These are phyloP conservation scores for Diaporthe ilicicola DNA, from an alignment of 2,329 filamentous ascomycete species.

Conservation along the genomic window DNA sequence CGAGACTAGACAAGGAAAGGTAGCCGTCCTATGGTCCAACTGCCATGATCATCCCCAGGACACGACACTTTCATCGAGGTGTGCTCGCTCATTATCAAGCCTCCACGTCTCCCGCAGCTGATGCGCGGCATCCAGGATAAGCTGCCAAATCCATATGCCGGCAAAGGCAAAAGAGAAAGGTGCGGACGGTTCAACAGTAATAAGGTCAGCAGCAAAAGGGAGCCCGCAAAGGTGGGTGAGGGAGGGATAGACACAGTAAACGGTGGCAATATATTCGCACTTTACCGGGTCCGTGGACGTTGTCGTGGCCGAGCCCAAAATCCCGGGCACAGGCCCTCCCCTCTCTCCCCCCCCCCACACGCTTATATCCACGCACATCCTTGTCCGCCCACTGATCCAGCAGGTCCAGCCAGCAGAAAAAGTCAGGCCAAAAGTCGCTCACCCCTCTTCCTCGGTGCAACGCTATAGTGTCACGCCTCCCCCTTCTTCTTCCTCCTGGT, in stretches of 20 bases:
- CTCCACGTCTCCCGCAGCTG: neutral
- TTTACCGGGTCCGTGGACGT: slow-evolving; percentile 27
- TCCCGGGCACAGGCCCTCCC: slow-evolving; percentile 21
- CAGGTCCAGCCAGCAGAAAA: slow-evolving; percentile 26
- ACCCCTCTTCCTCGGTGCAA: slow-evolving; percentile 33
- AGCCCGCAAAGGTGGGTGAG: slow-evolving; percentile 16
- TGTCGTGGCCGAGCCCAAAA: slow-evolving; percentile 29
- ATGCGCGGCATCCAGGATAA: slow-evolving; percentile 13
- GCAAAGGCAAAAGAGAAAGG: neutral
- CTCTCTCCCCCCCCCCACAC: slow-evolving; percentile 17
- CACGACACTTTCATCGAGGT: neutral
- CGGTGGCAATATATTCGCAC: slow-evolving; percentile 20
- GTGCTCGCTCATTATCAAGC: neutral
- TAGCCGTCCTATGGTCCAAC: slow-evolving; percentile 6
- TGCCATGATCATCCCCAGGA: neutral
- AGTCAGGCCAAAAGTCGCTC: slow-evolving; percentile 31
- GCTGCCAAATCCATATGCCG: slow-evolving; percentile 1
- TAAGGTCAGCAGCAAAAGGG: slow-evolving; percentile 1
- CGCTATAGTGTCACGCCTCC: slow-evolving; percentile 32
- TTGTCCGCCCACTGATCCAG: slow-evolving; percentile 28
- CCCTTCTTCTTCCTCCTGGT: slow-evolving; percentile 21
- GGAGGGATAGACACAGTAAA: slow-evolving; percentile 13
- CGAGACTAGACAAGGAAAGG: slow-evolving; percentile 21
- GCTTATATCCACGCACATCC: slow-evolving; percentile 3
- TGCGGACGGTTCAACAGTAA: slow-evolving; percentile 11